Evolutionary conservation across 2,329 filamentous ascomycete species (phyloP), one percentile per base, ranked within the genome.

Genomic region (Fusarium sarcochroum): DNA sequence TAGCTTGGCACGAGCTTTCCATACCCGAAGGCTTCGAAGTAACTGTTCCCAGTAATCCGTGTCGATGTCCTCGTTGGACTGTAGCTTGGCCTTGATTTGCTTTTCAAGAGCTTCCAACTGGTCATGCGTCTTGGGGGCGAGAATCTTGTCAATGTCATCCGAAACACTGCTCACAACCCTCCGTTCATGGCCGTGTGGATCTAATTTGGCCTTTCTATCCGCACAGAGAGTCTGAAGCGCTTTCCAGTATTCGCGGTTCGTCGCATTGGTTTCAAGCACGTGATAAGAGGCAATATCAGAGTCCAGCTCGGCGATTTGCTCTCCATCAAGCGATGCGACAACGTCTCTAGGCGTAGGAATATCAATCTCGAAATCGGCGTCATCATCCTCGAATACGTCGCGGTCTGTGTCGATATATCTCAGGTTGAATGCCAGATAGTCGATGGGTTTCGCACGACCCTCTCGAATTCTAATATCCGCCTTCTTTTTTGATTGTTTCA

Each of bases 1-100:
- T 53, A 99, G 81, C 77, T 91, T 93, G 3, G 94, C 93, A 78
- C 93, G 94, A 34, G 96, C 93, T 81, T 98, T 98, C 90, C 93
- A 98, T 2, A 97, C 89, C 8, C 92, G 85, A 66, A 99, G 83
- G 76, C 91, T 97, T 70, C 90, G 90, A 64, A 99, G 84, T 17
- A 99, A 84, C 76, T 97, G 93, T 76, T 97, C 93, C 96, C 96
- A 99, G 78, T 98, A 99, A 80, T 99, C 96, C 4, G 92, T 93
- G 79, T 99, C 96, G 70, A 99, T 95, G 38, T 93, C 90, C 76
- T 98, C 94, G 76, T 97, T 91, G 9, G 93, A 97, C 52, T 90
- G 86, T 47, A 99, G 83, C 82, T 99, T 99, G 17, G 86, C 84
- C 76, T 89, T 90, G 78, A 99, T 96, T 81, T 98, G 94, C 68